Conservation (phyloP, 2,329 filamentous ascomycete genomes). For the Clarireedia sp. region DNA sequence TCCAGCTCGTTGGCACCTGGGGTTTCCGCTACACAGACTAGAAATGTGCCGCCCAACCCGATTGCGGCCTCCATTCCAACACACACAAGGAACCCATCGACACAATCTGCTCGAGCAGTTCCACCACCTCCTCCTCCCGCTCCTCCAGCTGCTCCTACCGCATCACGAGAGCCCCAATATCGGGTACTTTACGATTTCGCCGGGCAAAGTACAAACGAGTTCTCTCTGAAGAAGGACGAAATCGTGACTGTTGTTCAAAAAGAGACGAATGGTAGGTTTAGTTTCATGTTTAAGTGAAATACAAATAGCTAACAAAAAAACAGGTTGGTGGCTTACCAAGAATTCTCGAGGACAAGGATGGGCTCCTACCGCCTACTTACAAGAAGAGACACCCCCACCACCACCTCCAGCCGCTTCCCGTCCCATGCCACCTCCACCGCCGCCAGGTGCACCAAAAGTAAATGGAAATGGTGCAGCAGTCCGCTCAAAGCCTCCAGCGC, state of each 20-base stretch:
- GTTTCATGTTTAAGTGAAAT: background rate
- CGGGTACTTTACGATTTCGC: conserved; percentile 90
- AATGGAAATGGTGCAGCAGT: conserved; percentile 34
- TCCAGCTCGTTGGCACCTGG: conserved; percentile 16
- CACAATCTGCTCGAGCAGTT: conserved; percentile 40
- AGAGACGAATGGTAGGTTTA: conserved; percentile 76
- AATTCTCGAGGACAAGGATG: conserved; percentile 69
- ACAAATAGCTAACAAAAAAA: conserved; percentile 29
- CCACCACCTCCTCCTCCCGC: conserved; percentile 49
- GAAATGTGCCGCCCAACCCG: conserved; percentile 28
- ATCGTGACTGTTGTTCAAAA: conserved; percentile 87
- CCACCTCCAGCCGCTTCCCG: conserved; percentile 46
- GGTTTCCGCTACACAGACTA: conserved; percentile 10
- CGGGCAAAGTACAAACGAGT: conserved; percentile 76
- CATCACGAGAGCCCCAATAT: conserved; percentile 64
- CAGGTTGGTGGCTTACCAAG: conserved; percentile 95
- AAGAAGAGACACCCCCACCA: conserved; percentile 63
- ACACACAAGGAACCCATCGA: conserved; percentile 45
- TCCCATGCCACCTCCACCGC: conserved; percentile 46
- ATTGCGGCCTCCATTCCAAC: conserved; percentile 35
- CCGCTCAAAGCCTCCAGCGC: conserved; percentile 28
- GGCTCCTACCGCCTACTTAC: conserved; percentile 89
- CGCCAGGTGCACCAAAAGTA: conserved; percentile 37
- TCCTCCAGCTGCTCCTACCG: conserved; percentile 58
- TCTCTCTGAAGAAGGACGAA: conserved; percentile 72